Base-by-base conservation (phyloP, 495 filamentous ascomycete species). In the Mytilinidion resinicola region DNA sequence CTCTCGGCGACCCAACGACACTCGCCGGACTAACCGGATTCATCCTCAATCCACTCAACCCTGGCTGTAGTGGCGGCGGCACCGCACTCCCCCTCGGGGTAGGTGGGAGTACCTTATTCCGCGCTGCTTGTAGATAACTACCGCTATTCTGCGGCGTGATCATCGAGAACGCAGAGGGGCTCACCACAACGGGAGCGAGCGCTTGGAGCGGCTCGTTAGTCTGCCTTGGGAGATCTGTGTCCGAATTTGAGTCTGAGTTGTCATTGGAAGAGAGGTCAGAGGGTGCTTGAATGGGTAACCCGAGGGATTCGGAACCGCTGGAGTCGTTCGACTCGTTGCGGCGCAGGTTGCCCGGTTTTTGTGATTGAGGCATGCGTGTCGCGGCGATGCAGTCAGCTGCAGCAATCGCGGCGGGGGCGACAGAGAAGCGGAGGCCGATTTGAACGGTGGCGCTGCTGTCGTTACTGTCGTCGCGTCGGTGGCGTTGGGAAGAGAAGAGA, bases 51-150 rank as follows among this genome's bases (percentile, higher is more conserved):
- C 60, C 60, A 39, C 56, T 66, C 12, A 66, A 9, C 14, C n/a
- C 39, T 19, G 53, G 10, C 19, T 59, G 53, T 3, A 49, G 48
- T 17, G 57, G 38, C 3, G 33, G 36, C 17, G 60, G 48, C 5
- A n/a, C 35, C 2, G 55, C 25, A 19, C 51, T 42, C 9, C 14
- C 49, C 34, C 64, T 56, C 1, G 64, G 64, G 9, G 64, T 66
- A 19, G 64, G 64, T 34, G 64, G 64, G 7, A 66, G 60, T 14
- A 48, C 34, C 41, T 66, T 66, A n/a, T 63, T 51, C 7, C 57
- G 43, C 46, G 44, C 48, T 1, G 47, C 17, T 87, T 88, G 71
- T 86, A 78, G 64, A 72, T 76, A 61, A 67, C 71, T 9, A 59
- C 69, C 30, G 76, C 67, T 51, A 75, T 71, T 47, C 72, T 76